phyloP scores from a whole-genome alignment of 345 rosid species.

The Cardamine occulta region DNA sequence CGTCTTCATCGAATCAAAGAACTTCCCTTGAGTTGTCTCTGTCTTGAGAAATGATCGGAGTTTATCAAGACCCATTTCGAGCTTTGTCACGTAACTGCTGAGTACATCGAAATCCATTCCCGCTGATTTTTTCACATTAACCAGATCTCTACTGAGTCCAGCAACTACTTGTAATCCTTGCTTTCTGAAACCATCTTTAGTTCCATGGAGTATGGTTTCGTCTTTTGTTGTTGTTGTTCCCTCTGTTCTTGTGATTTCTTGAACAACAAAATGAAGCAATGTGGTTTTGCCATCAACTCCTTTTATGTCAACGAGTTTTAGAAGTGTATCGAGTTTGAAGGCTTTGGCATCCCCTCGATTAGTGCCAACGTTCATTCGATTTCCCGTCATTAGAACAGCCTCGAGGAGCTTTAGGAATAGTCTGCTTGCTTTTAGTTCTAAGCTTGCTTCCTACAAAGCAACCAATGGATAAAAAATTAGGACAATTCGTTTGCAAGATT shows the following conservation, averaged over 20 bases:
- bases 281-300: conserved; percentile 98
- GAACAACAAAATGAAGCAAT: conserved; percentile 96
- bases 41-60: conserved; percentile 65
- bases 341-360: conserved; percentile 97
- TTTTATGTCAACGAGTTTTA: conserved; percentile 95
- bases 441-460: conserved; percentile 71
- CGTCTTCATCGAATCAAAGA: conserved; percentile 69
- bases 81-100: conserved; percentile 83
- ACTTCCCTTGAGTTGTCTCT: conserved; percentile 68
- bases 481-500: not conserved
- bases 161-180: conserved; percentile 91
- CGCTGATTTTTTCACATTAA: conserved; percentile 86
- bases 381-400: conserved; percentile 94
- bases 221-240: conserved; percentile 39
- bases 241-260: conserved; percentile 91
- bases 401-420: conserved; percentile 92
- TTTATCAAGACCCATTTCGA: conserved; percentile 81
- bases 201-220: conserved; percentile 51
- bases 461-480: not conserved
- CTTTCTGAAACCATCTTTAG: conserved; percentile 75
- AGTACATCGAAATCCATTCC: conserved; percentile 96
- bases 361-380: conserved; percentile 96
- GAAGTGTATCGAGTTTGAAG: conserved; percentile 95
- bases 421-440: conserved; percentile 88
- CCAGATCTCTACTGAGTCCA: conserved; percentile 83